Evolutionary conservation across 768 basidiomycete species (phyloP).

Genomic region (Rhizopogon vesiculosus): DNA sequence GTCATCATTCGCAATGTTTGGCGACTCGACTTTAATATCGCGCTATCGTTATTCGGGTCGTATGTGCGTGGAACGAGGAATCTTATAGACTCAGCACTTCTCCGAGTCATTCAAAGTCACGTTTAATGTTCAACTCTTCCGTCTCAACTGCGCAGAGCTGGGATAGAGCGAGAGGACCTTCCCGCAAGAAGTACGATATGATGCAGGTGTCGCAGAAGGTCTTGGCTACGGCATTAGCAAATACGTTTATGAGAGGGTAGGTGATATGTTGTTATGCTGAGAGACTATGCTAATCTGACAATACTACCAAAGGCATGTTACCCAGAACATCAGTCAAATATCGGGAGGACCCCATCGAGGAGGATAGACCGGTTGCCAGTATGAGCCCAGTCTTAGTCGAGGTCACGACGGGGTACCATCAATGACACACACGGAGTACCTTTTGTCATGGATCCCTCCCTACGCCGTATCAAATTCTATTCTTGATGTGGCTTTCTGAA

Average conservation of each 20-base stretch:
- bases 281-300: background rate
- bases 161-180: conserved; percentile 12
- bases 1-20: conserved; percentile 34
- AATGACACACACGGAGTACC: conserved; percentile 12
- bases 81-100: conserved; percentile 35
- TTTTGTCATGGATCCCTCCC: conserved; percentile 1
- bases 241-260: conserved; percentile 16
- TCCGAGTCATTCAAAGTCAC: conserved; percentile 18
- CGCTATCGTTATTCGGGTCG: conserved; percentile 32
- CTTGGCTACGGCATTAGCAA: conserved; percentile 34
- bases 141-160: conserved; percentile 23
- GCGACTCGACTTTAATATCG: conserved; percentile 38
- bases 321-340: conserved; percentile 27
- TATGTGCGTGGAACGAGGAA: conserved; percentile 35
- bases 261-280: background rate
- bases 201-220: conserved; percentile 26
- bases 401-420: background rate
- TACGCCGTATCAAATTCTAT: conserved; percentile 29
- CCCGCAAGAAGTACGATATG: conserved; percentile 27
- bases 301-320: conserved; percentile 21
- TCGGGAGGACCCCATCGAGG: conserved; percentile 25
- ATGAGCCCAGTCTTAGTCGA: conserved; percentile 5
- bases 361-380: conserved; percentile 16
- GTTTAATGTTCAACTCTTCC: conserved; percentile 38
- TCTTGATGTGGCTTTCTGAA: conserved; percentile 15